These are phyloP conservation scores for Solanum sparsipilum DNA, from an alignment of 257 asterid species.

Conservation along the genomic window DNA sequence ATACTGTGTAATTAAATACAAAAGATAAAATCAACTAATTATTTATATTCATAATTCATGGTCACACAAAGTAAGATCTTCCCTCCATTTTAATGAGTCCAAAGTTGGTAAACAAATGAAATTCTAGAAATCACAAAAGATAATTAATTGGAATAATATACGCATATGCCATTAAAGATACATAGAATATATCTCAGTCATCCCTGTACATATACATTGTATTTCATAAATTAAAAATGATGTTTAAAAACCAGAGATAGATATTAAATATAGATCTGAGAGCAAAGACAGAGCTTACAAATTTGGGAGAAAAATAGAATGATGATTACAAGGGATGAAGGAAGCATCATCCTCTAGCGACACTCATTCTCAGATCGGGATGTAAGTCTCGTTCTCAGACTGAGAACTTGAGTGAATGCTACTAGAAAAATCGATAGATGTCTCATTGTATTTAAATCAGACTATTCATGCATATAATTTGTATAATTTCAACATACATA, in stretches of 20 bases:
- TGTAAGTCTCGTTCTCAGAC: background rate
- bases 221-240: background rate
- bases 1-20: background rate
- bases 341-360: background rate
- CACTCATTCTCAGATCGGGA: background rate
- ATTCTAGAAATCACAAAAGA: background rate
- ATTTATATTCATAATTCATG: background rate
- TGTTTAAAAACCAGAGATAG: background rate
- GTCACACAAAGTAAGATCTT: background rate
- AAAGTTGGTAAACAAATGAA: background rate
- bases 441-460: background rate
- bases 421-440: background rate
- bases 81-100: background rate
- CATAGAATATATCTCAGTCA: background rate
- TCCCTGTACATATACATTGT: background rate
- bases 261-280: background rate
- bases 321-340: background rate
- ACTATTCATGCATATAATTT: background rate
- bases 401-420: background rate
- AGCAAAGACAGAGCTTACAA: background rate
- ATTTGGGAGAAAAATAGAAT: background rate
- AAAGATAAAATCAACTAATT: background rate
- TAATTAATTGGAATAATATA: too few relatives aligned
- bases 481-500: background rate
- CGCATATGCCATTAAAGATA: background rate